Evolutionary conservation across 371 early-diverging fungal species (phyloP).

Genomic region (Mucor piriformis): DNA sequence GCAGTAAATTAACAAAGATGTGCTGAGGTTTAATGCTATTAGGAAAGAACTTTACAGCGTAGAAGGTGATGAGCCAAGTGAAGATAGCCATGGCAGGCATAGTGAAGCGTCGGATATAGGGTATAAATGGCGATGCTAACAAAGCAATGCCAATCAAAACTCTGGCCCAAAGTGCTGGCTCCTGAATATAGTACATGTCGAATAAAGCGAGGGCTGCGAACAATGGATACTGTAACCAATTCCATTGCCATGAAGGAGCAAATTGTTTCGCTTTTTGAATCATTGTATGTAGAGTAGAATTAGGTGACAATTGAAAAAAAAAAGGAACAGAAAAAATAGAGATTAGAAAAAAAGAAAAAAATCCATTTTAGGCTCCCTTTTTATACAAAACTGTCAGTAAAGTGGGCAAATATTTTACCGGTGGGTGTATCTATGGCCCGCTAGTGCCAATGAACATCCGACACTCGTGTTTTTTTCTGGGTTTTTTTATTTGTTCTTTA

Average conservation of each 20-base stretch:
- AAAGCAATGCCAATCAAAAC: constrained; percentile 23
- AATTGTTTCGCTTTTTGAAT: background rate
- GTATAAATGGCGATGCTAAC: constrained; percentile 30
- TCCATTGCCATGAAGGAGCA: constrained; percentile 9
- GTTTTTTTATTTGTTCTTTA: no score
- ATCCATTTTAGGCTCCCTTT: background rate
- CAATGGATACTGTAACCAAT: constrained; percentile 19
- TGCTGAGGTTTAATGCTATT: constrained; percentile 56
- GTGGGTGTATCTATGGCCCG: no score
- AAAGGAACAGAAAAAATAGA: constrained; percentile 1
- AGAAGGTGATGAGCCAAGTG: constrained; percentile 68
- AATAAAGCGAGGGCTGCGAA: constrained; percentile 24
- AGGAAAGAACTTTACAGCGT: constrained; percentile 69
- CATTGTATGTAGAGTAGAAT: no score
- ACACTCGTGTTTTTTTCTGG: no score
- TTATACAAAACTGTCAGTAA: background rate
- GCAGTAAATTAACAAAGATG: constrained; percentile 70
- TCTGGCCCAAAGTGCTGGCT: constrained; percentile 32
- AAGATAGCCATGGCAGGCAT: constrained; percentile 63
- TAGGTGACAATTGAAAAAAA: background rate
- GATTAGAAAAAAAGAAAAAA: background rate
- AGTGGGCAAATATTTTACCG: no score
- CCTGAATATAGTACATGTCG: constrained; percentile 33
- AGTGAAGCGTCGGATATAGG: constrained; percentile 52
- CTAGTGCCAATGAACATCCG: no score